phyloP scores from a whole-genome alignment of 164 flowering plant species.

The Cinnamomum chago region DNA sequence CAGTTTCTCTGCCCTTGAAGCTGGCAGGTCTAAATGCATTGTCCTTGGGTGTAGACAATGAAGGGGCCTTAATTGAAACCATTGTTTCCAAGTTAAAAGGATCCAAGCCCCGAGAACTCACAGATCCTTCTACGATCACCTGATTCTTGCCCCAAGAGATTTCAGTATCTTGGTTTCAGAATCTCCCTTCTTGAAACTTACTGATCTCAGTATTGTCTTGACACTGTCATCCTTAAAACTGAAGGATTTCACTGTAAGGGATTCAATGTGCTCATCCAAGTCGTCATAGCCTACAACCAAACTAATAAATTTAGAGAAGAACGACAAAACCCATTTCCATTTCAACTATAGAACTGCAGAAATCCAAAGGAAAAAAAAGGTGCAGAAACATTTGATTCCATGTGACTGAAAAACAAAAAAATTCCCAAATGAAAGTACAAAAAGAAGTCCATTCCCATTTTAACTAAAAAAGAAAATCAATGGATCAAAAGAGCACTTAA shows the following conservation, averaged over 20 bases:
- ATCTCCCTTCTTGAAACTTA: slow-evolving; percentile 47
- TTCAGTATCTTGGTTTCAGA: slow-evolving; percentile 43
- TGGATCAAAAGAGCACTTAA: no score
- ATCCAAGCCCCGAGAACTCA: slow-evolving; percentile 39
- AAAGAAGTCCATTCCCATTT: no score
- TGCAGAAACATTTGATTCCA: no score
- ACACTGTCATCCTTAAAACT: slow-evolving; percentile 43
- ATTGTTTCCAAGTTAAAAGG: slow-evolving; percentile 27
- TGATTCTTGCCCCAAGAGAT: slow-evolving; percentile 19
- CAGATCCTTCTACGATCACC: slow-evolving; percentile 38
- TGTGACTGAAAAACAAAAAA: no score
- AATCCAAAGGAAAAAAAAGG: no score
- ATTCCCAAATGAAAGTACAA: no score
- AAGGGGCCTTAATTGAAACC: slow-evolving; percentile 31
- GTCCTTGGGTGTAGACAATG: slow-evolving; percentile 2
- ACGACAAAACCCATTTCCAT: no score
- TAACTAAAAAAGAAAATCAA: no score
- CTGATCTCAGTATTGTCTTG: slow-evolving; percentile 40
- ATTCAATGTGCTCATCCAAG: no score
- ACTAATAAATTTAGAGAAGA: no score
- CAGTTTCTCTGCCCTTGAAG: slow-evolving; percentile 13
- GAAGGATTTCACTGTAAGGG: slow-evolving; percentile 52
- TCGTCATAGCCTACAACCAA: no score
- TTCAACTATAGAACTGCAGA: no score
- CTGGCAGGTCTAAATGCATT: slow-evolving; percentile 5